Conservation (phyloP, 192 early-diverging fungal species). For the Mortierella claussenii region DNA sequence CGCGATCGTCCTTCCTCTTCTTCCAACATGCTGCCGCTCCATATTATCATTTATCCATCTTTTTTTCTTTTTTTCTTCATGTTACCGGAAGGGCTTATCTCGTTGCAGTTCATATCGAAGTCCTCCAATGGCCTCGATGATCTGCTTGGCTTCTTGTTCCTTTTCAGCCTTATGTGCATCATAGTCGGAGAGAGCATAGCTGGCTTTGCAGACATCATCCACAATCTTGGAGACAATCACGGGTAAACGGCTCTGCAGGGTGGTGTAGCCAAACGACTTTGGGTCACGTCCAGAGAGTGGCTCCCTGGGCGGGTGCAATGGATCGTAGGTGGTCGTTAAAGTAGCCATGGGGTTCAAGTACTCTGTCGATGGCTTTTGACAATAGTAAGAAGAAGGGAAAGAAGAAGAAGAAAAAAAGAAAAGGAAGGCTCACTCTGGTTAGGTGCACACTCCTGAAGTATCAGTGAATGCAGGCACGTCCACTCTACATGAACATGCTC, state of each 20-base stretch:
- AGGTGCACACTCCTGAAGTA: too few relatives aligned
- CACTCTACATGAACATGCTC: too few relatives aligned
- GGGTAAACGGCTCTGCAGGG: conserved; percentile 80
- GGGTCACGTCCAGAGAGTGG: conserved; percentile 70
- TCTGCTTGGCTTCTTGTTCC: conserved; percentile 71
- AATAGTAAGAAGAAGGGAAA: background rate
- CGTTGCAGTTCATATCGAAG: conserved; percentile 82
- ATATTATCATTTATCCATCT: too few relatives aligned
- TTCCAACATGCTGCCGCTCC: too few relatives aligned
- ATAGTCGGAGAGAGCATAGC: conserved; percentile 44
- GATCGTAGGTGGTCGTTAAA: conserved; percentile 11
- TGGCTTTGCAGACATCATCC: conserved; percentile 72
- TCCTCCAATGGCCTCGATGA: conserved; percentile 70
- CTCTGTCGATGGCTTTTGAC: background rate
- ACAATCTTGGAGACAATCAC: conserved; percentile 86
- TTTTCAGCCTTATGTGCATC: conserved; percentile 45
- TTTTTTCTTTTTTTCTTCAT: background rate
- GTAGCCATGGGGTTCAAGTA: too few relatives aligned
- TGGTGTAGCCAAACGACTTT: conserved; percentile 81
- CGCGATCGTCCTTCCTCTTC: background rate
- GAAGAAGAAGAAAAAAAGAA: background rate
- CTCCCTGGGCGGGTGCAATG: conserved; percentile 65
- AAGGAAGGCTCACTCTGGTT: too few relatives aligned
- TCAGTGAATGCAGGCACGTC: too few relatives aligned
- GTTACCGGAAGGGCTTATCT: conserved; percentile 64